Percentiles rank a stretch among this genome's conserved stretches.
phyloP scores from a whole-genome alignment of 257 asterid species.

The Salvia rosmarinus region DNA sequence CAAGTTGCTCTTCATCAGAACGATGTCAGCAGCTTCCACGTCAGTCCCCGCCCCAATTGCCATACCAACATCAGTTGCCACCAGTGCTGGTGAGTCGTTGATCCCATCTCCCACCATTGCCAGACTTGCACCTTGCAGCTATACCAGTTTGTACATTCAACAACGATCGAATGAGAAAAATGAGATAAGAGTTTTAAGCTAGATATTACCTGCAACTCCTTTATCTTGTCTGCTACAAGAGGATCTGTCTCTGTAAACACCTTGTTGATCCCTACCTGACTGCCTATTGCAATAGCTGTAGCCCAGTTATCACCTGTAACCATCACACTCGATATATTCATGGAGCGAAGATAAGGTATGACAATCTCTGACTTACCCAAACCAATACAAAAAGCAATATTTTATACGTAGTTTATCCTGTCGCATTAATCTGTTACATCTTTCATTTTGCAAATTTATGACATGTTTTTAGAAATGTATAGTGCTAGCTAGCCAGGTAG shows the following conservation, averaged over 20 bases:
- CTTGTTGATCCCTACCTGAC: slow-evolving; percentile 75
- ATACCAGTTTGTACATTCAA: slow-evolving; percentile 31
- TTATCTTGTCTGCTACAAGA: slow-evolving; percentile 89
- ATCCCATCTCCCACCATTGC: slow-evolving; percentile 98
- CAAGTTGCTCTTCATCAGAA: slow-evolving; percentile 81
- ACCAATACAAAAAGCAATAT: no score
- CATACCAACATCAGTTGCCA: slow-evolving; percentile 94
- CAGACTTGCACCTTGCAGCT: slow-evolving; percentile 76
- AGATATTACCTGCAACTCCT: slow-evolving; percentile 79
- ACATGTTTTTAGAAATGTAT: no score
- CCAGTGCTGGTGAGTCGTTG: slow-evolving; percentile 90
- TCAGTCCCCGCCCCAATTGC: slow-evolving; percentile 98
- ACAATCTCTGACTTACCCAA: no score
- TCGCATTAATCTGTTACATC: no score
- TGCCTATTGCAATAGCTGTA: slow-evolving; percentile 83
- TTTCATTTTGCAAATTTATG: no score
- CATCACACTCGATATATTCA: slow-evolving; percentile 86
- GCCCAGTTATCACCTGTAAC: slow-evolving; percentile 99
- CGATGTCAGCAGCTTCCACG: slow-evolving; percentile 93
- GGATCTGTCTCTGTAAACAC: slow-evolving; percentile 99
- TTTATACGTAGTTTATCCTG: no score
- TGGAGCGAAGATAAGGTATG: slow-evolving; percentile 68
- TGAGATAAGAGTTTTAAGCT: not conserved
- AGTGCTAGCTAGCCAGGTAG: no score
- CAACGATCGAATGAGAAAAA: not conserved